These are phyloP conservation scores for Plectranthus barbatus DNA, from an alignment of 257 asterid genomes.

Conservation along the genomic window DNA sequence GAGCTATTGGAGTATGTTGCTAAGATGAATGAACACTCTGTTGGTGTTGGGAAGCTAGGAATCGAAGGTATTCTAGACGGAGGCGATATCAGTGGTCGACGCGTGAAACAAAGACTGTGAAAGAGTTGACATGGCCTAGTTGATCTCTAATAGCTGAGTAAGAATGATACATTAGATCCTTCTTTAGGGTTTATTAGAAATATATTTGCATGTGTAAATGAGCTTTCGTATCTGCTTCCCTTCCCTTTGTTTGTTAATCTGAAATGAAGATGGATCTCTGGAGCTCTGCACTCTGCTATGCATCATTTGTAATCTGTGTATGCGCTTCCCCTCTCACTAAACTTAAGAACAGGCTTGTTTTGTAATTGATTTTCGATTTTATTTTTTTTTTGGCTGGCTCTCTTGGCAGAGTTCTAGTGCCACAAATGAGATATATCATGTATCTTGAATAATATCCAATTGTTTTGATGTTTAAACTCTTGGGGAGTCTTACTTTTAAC, in stretches of 20 bases:
- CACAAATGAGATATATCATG: background rate
- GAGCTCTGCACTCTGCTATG: constrained; percentile 5
- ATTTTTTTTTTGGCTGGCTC: background rate
- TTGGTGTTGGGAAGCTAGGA: constrained; percentile 46
- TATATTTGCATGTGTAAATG: constrained; percentile 29
- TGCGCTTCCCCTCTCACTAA: background rate
- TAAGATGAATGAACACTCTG: constrained; percentile 55
- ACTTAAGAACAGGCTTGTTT: background rate
- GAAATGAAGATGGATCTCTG: constrained; percentile 14
- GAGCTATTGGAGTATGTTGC: constrained; percentile 92
- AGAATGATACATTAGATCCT: constrained; percentile 22
- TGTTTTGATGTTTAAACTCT: too few relatives aligned
- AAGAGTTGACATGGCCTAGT: constrained; percentile 1
- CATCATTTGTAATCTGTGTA: constrained; percentile 18
- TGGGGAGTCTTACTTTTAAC: background rate
- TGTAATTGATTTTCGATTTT: background rate
- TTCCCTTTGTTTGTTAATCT: constrained; percentile 2
- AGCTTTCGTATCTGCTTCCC: background rate
- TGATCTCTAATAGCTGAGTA: constrained; percentile 11
- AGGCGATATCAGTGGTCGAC: constrained; percentile 67
- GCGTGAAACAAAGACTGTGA: constrained; percentile 73
- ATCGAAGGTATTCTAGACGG: constrained; percentile 55
- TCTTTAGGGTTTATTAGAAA: constrained; percentile 16
- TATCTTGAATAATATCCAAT: background rate
- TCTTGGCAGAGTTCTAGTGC: background rate